Evolutionary conservation across 1,284 basidiomycete genomes (phyloP), one percentile per base, ranked within the genome.

Genomic region (Cutaneotrichosporon sp.): DNA sequence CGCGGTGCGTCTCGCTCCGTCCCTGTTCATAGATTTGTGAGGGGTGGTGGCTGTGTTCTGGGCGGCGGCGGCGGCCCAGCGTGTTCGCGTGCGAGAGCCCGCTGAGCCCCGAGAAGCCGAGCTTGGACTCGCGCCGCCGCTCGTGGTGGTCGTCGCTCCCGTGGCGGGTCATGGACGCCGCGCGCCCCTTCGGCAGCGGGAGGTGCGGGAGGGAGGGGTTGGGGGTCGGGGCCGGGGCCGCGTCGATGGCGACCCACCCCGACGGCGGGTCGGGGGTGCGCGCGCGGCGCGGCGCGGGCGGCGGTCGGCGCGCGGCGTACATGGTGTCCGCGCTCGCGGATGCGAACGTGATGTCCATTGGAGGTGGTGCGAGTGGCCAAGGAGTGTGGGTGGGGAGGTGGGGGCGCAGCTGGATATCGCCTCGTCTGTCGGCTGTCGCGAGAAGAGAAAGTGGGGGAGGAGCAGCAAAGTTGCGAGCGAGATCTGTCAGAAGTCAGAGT

Each of bases 121-220:
- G 47, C 22, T 50, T 50, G 6, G 47, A 31, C 47, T 50, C 47
- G 18, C 47, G 47, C 47, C 47, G 14, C 9, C 47, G 47, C 47
- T 50, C 47, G 25, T 50, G 27, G 25, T 50, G 25, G 47, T 50
- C 47, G 47, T 50, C 47, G 27, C 47, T 50, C 18, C 47, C 47
- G 47, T 50, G 47, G 5, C 47, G 4, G 4, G 25, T 16, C 47
- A 50, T 50, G 47, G 27, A 50, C 25, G 27, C 18, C 2, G 11
- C 27, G 8, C 47, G 47, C 18, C 11, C 13, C 27, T 50, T 31
- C 8, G 47, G 47, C 27, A 50, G n/a, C 1, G 47, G 22, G 24
- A 46, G 45, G 22, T 46, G 45, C 11, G 45, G 22, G 11, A 46
- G 7, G 45, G 45, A 25, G 24, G 45, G 27, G 7, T 50, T n/a